phyloP scores from a whole-genome alignment of 2,329 filamentous ascomycete species.

The Pseudogymnoascus sp. region DNA sequence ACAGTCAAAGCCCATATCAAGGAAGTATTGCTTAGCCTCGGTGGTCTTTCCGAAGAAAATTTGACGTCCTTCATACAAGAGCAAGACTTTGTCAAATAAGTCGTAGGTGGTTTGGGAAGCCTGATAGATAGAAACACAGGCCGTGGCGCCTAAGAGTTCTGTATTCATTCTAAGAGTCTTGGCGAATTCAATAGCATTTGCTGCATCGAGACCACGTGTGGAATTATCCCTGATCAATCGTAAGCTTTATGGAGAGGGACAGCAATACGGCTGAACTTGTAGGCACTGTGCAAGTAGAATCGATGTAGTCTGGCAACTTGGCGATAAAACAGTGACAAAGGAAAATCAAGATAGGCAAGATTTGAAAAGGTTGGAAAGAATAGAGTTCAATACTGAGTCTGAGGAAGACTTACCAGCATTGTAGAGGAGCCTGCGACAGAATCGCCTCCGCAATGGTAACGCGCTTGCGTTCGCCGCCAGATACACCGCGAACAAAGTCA shows the following conservation, averaged over 20 bases:
- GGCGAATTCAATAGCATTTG: conserved; percentile 66
- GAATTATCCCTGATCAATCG: conserved; percentile 54
- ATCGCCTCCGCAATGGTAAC: conserved; percentile 47
- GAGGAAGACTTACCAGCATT: conserved; percentile 46
- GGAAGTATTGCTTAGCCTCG: conserved; percentile 58
- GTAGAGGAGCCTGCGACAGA: conserved; percentile 34
- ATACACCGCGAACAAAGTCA: conserved; percentile 52
- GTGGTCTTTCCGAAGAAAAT: conserved; percentile 65
- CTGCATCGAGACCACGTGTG: conserved; percentile 67
- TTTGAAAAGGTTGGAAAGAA: conserved; percentile 57
- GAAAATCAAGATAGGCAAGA: conserved; percentile 37
- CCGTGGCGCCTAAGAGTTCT: conserved; percentile 55
- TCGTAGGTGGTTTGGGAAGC: conserved; percentile 63
- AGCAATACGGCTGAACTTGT: not conserved
- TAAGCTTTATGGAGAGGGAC: conserved; percentile 20
- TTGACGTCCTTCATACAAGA: conserved; percentile 69
- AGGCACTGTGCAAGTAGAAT: not conserved
- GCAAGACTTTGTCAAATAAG: conserved; percentile 66
- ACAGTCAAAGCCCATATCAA: conserved; percentile 61
- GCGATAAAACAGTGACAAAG: not conserved
- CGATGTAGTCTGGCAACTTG: not conserved
- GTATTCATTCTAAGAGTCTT: conserved; percentile 57
- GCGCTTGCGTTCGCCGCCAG: conserved; percentile 51
- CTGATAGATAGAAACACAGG: conserved; percentile 65
- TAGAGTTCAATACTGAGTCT: conserved; percentile 62